A percentile compares a stretch with the other conserved stretches of the same genome.
phyloP scores from a whole-genome alignment of 441 rosid species.

The Gossypium laxum region DNA sequence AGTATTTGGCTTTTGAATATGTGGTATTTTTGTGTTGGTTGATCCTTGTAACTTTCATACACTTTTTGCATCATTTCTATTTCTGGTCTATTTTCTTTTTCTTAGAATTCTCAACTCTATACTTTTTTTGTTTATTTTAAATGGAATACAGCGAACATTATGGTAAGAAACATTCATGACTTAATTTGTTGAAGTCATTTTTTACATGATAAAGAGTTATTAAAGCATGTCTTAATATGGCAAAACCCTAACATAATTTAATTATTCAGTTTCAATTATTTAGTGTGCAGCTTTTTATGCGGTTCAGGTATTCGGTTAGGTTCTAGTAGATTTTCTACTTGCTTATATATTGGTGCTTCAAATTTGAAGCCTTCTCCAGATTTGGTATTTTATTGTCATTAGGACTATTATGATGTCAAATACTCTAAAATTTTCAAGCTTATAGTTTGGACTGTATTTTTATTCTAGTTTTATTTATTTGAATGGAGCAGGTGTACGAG shows the following conservation, averaged over 20 bases:
- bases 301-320: background rate
- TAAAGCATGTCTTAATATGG: background rate
- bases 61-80: background rate
- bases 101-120: background rate
- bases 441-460: background rate
- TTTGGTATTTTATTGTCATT: background rate
- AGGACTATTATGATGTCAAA: background rate
- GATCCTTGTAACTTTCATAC: background rate
- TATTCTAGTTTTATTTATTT: conserved; percentile 17
- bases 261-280: background rate
- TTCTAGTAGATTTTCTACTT: background rate
- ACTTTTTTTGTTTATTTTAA: background rate
- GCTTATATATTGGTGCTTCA: background rate
- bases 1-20: background rate
- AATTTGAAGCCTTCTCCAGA: background rate
- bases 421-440: background rate
- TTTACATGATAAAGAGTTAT: background rate
- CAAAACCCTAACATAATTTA: background rate
- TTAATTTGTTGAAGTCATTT: background rate
- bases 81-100: background rate
- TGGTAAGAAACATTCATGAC: background rate
- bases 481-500: conserved; percentile 54
- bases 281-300: background rate
- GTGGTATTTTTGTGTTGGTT: background rate
- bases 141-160: background rate